Evolutionary conservation across 495 filamentous ascomycete genomes (phyloP).

Genomic region (Aspergillus biplanus): DNA sequence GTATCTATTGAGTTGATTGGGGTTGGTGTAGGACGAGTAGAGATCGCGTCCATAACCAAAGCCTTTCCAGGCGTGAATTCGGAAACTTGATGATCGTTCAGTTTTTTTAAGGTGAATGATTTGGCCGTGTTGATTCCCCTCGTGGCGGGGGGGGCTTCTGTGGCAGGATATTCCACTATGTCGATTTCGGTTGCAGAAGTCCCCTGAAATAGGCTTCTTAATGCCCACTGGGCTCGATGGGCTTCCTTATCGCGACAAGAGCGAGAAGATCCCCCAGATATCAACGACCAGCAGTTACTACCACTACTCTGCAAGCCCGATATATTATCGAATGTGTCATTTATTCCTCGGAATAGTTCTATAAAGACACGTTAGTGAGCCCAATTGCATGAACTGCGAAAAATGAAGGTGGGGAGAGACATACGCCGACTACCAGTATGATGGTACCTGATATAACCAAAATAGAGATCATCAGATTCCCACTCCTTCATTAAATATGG

Average conservation of each 20-base stretch:
- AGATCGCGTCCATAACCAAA: slow-evolving; percentile 10
- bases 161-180: slow-evolving; percentile 24
- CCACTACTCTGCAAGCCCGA: slow-evolving; percentile 17
- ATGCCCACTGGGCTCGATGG: slow-evolving; percentile 5
- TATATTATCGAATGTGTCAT: slow-evolving; percentile 23
- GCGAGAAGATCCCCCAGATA: too few species aligned
- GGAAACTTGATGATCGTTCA: slow-evolving; percentile 36
- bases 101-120: slow-evolving; percentile 37
- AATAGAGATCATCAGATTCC: slow-evolving; percentile 34
- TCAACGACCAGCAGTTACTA: slow-evolving; percentile 8
- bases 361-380: slow-evolving; percentile 4
- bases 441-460: slow-evolving; percentile 37
- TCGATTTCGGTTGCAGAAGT: slow-evolving; percentile 28
- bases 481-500: slow-evolving; percentile 38
- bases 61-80: slow-evolving; percentile 30
- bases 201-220: slow-evolving; percentile 26
- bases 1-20: slow-evolving; percentile 23
- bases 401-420: slow-evolving; percentile 14
- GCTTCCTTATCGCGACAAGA: too few species aligned
- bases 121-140: slow-evolving; percentile 41
- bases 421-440: slow-evolving; percentile 34
- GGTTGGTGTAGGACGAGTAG: slow-evolving; percentile 20
- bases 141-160: slow-evolving; percentile 36
- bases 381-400: background rate
- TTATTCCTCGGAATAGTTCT: slow-evolving; percentile 24